phyloP scores from a whole-genome alignment of 2,329 filamentous ascomycete species.

The Dactylellina leptospora region DNA sequence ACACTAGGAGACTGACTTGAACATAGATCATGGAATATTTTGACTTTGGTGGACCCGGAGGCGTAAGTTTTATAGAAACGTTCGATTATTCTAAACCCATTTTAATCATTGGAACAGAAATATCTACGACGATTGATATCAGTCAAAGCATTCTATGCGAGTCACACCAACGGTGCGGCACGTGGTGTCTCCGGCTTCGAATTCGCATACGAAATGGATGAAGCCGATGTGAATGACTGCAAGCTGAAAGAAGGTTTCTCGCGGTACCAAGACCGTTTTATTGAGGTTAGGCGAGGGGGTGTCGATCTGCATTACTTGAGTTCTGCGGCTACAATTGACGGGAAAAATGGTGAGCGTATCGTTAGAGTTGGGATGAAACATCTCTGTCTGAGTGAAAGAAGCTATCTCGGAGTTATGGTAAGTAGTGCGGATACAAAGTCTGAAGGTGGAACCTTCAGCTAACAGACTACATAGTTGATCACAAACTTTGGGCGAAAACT shows the following conservation, averaged over 20 bases:
- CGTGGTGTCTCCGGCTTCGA: constrained; percentile 49
- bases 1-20: constrained; percentile 2
- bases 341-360: constrained; percentile 40
- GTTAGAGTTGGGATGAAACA: constrained; percentile 45
- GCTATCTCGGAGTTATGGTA: constrained; percentile 50
- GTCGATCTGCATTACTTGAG: constrained; percentile 44
- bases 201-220: constrained; percentile 52
- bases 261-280: constrained; percentile 23
- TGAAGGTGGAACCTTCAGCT: constrained; percentile 1
- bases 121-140: constrained; percentile 45
- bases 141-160: constrained; percentile 50
- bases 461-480: constrained; percentile 26
- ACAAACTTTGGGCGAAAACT: constrained; percentile 52
- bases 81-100: background rate
- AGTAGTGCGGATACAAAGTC: no score
- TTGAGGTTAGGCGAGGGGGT: constrained; percentile 42
- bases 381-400: constrained; percentile 46
- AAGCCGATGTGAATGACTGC: constrained; percentile 41
- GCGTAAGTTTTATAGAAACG: constrained; percentile 15
- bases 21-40: constrained; percentile 50
- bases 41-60: constrained; percentile 48
- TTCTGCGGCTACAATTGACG: constrained; percentile 41
- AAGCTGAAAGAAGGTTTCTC: constrained; percentile 21
- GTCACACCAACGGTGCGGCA: constrained; percentile 43
- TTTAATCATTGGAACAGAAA: constrained; percentile 30